A percentile compares a stretch with the other conserved stretches of the same genome.
phyloP scores from a whole-genome alignment of 164 flowering plant genomes.

The Vitis rotundifolia region DNA sequence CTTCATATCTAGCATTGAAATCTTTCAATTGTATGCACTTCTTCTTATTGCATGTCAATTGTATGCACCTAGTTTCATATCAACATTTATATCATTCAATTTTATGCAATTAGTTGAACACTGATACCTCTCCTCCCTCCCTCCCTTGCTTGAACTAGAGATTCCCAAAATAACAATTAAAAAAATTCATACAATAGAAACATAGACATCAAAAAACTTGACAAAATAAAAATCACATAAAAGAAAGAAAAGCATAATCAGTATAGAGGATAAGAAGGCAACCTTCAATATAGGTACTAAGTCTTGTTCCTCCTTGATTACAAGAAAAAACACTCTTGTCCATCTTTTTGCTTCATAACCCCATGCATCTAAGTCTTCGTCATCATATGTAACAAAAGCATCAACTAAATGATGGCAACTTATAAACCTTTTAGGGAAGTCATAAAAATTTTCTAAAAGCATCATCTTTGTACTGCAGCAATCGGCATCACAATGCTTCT shows the following conservation, averaged over 20 bases:
- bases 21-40: too few species aligned
- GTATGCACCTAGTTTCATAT: too few species aligned
- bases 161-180: not conserved
- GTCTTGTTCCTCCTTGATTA: constrained; percentile 44
- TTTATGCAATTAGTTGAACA: too few species aligned
- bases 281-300: constrained; percentile 60
- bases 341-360: constrained; percentile 67
- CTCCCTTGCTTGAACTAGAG: too few species aligned
- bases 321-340: constrained; percentile 79
- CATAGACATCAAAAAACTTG: not conserved
- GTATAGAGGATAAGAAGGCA: not conserved
- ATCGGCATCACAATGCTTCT: constrained; percentile 18
- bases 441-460: constrained; percentile 42
- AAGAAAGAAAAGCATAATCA: not conserved
- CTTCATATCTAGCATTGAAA: too few species aligned
- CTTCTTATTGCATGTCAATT: too few species aligned
- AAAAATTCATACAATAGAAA: not conserved
- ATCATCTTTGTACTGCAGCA: constrained; percentile 15
- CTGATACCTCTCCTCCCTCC: too few species aligned
- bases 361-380: constrained; percentile 82
- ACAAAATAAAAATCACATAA: not conserved
- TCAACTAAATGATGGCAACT: constrained; percentile 14
- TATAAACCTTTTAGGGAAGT: constrained; percentile 56
- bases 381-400: constrained; percentile 49
- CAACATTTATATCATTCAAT: too few species aligned